Conservation (phyloP, 441 rosid genomes). For the Hura crepitans region DNA sequence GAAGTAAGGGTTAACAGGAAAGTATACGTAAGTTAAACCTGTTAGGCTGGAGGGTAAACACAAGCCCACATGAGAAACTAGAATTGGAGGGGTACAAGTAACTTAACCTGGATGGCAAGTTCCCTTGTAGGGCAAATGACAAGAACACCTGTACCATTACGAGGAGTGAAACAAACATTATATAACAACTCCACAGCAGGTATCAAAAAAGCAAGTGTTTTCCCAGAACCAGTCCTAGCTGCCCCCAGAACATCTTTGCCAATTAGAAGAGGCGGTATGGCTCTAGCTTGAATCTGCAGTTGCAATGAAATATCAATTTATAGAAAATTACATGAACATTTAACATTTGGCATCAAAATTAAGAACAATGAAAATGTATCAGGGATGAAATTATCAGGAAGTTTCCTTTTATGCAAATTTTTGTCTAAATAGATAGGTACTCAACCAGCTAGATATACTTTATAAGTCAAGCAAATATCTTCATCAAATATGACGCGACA, state of each 20-base stretch:
- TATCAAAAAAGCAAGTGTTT: slow-evolving; percentile 85
- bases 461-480: not conserved
- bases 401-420: not conserved
- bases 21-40: not conserved
- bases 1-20: not conserved
- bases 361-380: not conserved
- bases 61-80: not conserved
- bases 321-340: not conserved
- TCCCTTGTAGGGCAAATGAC: slow-evolving; percentile 97
- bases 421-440: not conserved
- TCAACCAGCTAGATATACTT: not conserved
- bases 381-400: not conserved
- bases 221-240: slow-evolving; percentile 97
- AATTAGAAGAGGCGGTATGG: slow-evolving; percentile 63
- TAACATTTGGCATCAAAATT: not conserved
- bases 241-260: slow-evolving; percentile 96
- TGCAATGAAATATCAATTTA: not conserved
- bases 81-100: not conserved
- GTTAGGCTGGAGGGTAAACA: too few species aligned
- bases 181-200: slow-evolving; percentile 85
- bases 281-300: slow-evolving; percentile 81
- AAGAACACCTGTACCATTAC: slow-evolving; percentile 78
- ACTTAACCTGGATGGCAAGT: slow-evolving; percentile 87
- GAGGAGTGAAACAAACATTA: slow-evolving; percentile 58
- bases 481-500: not conserved